Evolutionary conservation across 2,329 filamentous ascomycete species (phyloP).

Genomic region (Penicillium sp.): DNA sequence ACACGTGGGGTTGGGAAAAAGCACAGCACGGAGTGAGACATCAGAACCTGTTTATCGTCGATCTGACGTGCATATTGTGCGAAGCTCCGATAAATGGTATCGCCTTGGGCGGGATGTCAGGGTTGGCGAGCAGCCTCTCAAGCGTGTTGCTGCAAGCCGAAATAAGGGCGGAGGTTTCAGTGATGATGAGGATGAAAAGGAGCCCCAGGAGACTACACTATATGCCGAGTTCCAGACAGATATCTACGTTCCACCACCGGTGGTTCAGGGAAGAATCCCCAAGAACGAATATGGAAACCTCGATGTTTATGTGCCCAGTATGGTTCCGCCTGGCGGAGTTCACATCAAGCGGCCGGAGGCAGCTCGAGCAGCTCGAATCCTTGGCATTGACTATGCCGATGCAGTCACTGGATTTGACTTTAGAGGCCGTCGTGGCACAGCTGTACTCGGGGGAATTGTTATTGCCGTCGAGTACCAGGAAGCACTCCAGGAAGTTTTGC

Average conservation of each 20-base stretch:
- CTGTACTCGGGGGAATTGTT: conserved; percentile 74
- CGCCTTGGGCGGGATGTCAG: conserved; percentile 77
- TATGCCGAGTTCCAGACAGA: conserved; percentile 64
- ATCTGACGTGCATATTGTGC: conserved; percentile 72
- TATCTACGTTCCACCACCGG: conserved; percentile 70
- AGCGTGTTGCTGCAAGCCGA: conserved; percentile 60
- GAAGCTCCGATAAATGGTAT: conserved; percentile 87
- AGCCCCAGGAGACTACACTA: conserved; percentile 55
- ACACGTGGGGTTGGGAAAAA: conserved; percentile 61
- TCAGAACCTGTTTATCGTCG: conserved; percentile 81
- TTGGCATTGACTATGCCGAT: conserved; percentile 82
- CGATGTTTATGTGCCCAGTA: conserved; percentile 61
- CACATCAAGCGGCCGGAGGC: conserved; percentile 60
- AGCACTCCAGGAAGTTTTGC: conserved; percentile 67
- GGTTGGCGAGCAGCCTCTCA: conserved; percentile 74
- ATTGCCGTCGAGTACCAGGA: conserved; percentile 70
- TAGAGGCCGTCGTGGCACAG: conserved; percentile 78
- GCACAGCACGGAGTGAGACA: conserved; percentile 44
- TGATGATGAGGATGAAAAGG: conserved; percentile 45
- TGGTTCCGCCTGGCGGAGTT: conserved; percentile 60
- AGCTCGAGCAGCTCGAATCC: conserved; percentile 66
- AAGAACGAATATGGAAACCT: conserved; percentile 62
- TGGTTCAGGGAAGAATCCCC: conserved; percentile 68
- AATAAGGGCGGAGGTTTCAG: conserved; percentile 29
- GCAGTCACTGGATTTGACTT: conserved; percentile 90